phyloP scores from a whole-genome alignment of 192 early-diverging fungal species.

The Backusella mclennaniae region DNA sequence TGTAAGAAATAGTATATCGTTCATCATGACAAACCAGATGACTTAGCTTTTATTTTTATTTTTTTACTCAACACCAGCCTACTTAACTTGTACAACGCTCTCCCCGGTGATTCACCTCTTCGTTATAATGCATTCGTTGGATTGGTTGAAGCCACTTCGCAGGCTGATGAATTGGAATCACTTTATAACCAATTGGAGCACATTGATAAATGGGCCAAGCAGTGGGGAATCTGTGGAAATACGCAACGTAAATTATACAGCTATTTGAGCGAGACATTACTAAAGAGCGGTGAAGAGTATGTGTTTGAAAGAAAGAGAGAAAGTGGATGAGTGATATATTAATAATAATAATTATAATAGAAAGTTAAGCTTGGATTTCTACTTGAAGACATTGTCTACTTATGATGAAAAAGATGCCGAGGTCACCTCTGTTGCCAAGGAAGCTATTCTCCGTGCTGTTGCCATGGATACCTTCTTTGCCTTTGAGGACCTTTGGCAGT shows the following conservation, averaged over 20 bases:
- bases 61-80: conserved; percentile 17
- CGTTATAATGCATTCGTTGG: conserved; percentile 69
- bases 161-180: conserved; percentile 66
- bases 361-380: conserved; percentile 48
- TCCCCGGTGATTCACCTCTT: conserved; percentile 51
- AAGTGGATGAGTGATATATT: not conserved
- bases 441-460: conserved; percentile 64
- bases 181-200: conserved; percentile 62
- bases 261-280: conserved; percentile 60
- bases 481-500: conserved; percentile 73
- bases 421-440: conserved; percentile 45
- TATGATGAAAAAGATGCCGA: conserved; percentile 41
- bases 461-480: conserved; percentile 67
- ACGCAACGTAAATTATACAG: conserved; percentile 62
- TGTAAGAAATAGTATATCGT: conserved; percentile 37
- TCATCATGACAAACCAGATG: not conserved
- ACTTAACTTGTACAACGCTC: conserved; percentile 83
- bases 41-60: conserved; percentile 16
- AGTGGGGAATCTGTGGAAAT: conserved; percentile 65
- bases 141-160: conserved; percentile 73
- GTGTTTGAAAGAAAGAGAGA: not conserved
- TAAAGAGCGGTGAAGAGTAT: conserved; percentile 58
- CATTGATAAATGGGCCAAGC: conserved; percentile 62
- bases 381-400: conserved; percentile 65
- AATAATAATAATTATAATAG: not conserved